phyloP scores from a whole-genome alignment of 2,329 filamentous ascomycete genomes.

The Alternaria panax region DNA sequence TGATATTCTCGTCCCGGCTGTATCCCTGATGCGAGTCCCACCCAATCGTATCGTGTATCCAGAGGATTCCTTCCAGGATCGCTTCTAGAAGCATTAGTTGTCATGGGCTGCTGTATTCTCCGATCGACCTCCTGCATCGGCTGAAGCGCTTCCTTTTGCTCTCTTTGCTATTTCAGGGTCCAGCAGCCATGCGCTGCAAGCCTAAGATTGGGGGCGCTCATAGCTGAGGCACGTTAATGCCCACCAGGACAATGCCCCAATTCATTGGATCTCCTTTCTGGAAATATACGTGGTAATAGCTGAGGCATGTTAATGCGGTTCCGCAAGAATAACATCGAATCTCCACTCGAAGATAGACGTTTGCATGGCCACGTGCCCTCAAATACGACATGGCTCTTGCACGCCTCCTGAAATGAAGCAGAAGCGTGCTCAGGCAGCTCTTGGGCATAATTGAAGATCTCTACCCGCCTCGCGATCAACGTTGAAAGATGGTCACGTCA shows the following conservation, averaged over 20 bases:
- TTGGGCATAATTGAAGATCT: background rate
- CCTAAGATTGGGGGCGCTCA: conserved; percentile 7
- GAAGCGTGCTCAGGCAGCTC: background rate
- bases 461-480: background rate
- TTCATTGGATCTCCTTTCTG: background rate
- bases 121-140: conserved; percentile 27
- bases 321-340: background rate
- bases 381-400: conserved; percentile 2
- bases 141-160: conserved; percentile 17
- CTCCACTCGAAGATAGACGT: background rate
- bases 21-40: conserved; percentile 7
- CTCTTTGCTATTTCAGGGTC: background rate
- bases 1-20: background rate
- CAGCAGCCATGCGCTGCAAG: conserved; percentile 1
- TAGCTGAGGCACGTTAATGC: conserved; percentile 5
- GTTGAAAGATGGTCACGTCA: background rate
- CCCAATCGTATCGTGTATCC: background rate
- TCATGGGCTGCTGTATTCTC: conserved; percentile 8
- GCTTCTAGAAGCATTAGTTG: conserved; percentile 29
- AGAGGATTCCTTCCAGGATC: conserved; percentile 21
- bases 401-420: background rate
- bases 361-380: background rate
- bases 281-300: background rate
- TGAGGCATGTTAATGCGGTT: background rate
- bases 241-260: background rate